Evolutionary conservation across 768 basidiomycete species (phyloP).

Genomic region (Cantharellus cinnabarinus): DNA sequence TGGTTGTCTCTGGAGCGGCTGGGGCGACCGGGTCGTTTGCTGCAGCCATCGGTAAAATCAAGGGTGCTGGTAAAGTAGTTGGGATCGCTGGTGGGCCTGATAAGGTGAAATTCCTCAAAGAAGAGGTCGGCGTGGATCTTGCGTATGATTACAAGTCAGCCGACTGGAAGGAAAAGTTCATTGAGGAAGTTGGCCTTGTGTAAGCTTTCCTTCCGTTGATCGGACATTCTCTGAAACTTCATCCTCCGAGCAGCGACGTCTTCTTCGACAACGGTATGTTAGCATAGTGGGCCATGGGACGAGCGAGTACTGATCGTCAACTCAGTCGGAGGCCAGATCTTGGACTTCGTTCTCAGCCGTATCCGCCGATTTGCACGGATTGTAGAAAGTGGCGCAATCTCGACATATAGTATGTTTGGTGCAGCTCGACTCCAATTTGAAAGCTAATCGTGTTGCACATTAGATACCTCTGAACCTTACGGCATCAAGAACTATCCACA

Average conservation of each 20-base stretch:
- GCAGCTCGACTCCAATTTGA: background rate
- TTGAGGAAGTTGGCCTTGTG: slow-evolving; percentile 42
- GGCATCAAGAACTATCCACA: background rate
- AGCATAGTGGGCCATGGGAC: slow-evolving; percentile 16
- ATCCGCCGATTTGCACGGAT: slow-evolving; percentile 63
- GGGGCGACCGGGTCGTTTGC: slow-evolving; percentile 67
- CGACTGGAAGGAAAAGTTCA: slow-evolving; percentile 53
- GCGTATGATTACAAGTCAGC: slow-evolving; percentile 75
- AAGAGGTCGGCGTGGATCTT: slow-evolving; percentile 62
- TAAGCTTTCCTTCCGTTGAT: background rate
- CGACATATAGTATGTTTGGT: slow-evolving; percentile 40
- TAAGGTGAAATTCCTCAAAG: slow-evolving; percentile 71
- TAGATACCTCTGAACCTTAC: background rate
- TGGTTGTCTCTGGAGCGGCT: slow-evolving; percentile 78
- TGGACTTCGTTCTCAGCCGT: slow-evolving; percentile 55
- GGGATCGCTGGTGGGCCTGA: slow-evolving; percentile 71
- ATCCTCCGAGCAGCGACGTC: slow-evolving; percentile 25
- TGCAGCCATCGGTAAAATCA: slow-evolving; percentile 64
- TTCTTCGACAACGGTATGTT: slow-evolving; percentile 49
- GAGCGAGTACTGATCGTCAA: slow-evolving; percentile 3
- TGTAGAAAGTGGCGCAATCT: slow-evolving; percentile 72
- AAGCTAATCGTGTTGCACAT: background rate
- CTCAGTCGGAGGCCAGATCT: slow-evolving; percentile 39
- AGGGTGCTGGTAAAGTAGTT: slow-evolving; percentile 53
- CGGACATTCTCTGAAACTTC: slow-evolving; percentile 31